Evolutionary conservation across 768 basidiomycete species (phyloP), one percentile per base, ranked within the genome.

Genomic region (Butyriboletus loyo): DNA sequence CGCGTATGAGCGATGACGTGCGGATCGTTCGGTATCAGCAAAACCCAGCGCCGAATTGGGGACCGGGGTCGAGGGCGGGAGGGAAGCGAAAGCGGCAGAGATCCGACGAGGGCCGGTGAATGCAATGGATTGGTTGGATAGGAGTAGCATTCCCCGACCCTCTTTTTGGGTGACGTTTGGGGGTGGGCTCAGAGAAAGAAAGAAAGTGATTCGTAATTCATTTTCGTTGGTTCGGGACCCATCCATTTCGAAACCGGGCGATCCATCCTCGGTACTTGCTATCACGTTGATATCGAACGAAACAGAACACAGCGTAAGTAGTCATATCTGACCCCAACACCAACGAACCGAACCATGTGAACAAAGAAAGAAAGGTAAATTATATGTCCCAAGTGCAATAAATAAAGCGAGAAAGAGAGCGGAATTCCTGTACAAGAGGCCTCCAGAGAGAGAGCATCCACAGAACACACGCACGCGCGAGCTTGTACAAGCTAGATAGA

Each of bases 31-130:
- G 92, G 35, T 97, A 95, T 70, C 93, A 96, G 68, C 81, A 83
- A 55, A 98, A 97, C 64, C 97, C 96, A 5, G 78, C 83, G n/a
- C 78, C 84, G 2, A 79, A 97, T 66, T 99, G 97, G 97, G 96
- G 96, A 0, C 97, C 96, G 0, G 89, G 82, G 15, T 77, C 79
- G 48, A 86, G 78, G 62, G 87, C 88, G 5, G 72, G 63, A 21
- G 67, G 68, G 24, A 70, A 72, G n/a, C 64, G 58, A 40, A 64
- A 74, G 56, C 63, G 74, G 14, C 66, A 64, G 3, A 25, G 8
- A 2, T 63, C 60, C 2, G 62, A 63, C 38, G 62, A 65, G 24
- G 55, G 35, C n/a, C 45, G 4, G 21, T 60, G 43, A 39, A 34
- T 17, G 32, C 32, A 15, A 15, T 7, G 15, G n/a, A n/a, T n/a